Percentiles rank a stretch among this genome's conserved stretches.
phyloP scores from a whole-genome alignment of 306 rosid genomes.

The Vicia villosa region DNA sequence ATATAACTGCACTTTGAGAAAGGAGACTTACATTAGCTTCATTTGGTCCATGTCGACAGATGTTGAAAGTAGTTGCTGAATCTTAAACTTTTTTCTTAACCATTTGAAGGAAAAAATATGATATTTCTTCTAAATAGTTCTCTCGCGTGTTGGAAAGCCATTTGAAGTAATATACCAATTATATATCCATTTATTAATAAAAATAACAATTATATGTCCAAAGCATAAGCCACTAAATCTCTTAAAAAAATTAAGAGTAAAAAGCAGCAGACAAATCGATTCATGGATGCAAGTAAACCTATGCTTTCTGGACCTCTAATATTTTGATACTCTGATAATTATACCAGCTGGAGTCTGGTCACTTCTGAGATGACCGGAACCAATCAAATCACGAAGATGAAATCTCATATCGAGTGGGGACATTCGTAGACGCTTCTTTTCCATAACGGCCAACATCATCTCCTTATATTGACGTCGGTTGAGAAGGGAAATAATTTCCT shows the following conservation, averaged over 20 bases:
- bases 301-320: constrained; percentile 45
- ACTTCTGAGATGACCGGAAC: constrained; percentile 75
- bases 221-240: constrained; percentile 32
- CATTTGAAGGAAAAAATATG: constrained; percentile 19
- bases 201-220: constrained; percentile 26
- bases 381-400: constrained; percentile 89
- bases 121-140: constrained; percentile 18
- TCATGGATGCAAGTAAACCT: constrained; percentile 12
- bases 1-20: neutral
- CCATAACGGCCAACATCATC: constrained; percentile 76
- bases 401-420: constrained; percentile 83
- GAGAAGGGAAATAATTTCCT: constrained; percentile 79
- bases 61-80: constrained; percentile 6
- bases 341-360: constrained; percentile 72
- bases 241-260: constrained; percentile 27
- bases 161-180: constrained; percentile 24
- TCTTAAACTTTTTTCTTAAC: constrained; percentile 27
- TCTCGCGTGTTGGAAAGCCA: constrained; percentile 19
- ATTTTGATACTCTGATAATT: constrained; percentile 70
- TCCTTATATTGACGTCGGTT: constrained; percentile 73
- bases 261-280: constrained; percentile 19
- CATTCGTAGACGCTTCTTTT: constrained; percentile 77
- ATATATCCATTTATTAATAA: constrained; percentile 23
- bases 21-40: constrained; percentile 31
- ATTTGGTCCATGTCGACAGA: constrained; percentile 14